A percentile compares a stretch with the other conserved stretches of the same genome.
Conservation (phyloP, 495 filamentous ascomycete genomes). For the Acidiella bohemica region DNA sequence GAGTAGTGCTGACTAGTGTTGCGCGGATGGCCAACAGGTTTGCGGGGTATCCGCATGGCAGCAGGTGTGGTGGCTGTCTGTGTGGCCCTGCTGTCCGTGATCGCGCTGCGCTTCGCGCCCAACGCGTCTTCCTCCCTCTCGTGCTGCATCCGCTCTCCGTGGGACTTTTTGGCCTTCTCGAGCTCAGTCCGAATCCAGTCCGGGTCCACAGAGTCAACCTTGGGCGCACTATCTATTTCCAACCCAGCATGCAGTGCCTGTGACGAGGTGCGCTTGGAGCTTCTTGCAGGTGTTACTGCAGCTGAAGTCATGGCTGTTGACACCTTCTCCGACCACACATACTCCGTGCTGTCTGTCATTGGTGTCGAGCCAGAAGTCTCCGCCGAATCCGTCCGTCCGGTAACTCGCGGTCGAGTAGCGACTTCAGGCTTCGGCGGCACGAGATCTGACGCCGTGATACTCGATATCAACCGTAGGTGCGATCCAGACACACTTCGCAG, state of each 20-base stretch:
- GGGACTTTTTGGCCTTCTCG: constrained; percentile 21
- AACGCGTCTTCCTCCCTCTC: too few species aligned
- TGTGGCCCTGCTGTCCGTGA: too few species aligned
- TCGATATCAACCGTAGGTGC: constrained; percentile 3
- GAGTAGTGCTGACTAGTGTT: too few species aligned
- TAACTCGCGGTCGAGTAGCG: constrained; percentile 13
- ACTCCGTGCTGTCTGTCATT: constrained; percentile 24
- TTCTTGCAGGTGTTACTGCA: constrained; percentile 22
- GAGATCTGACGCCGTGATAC: background rate
- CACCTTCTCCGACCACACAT: constrained; percentile 12
- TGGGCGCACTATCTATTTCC: constrained; percentile 12
- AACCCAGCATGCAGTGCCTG: constrained; percentile 12
- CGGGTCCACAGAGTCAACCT: constrained; percentile 16
- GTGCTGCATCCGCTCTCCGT: constrained; percentile 9
- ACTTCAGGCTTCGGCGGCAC: constrained; percentile 8
- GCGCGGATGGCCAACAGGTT: too few species aligned
- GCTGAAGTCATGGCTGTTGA: constrained; percentile 30
- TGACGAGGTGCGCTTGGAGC: constrained; percentile 27
- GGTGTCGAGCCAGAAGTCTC: constrained; percentile 23
- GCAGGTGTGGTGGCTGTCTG: constrained; percentile 3
- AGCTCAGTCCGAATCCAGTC: constrained; percentile 27
- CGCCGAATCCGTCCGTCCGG: constrained; percentile 19
- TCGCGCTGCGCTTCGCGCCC: too few species aligned
- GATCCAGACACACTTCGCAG: background rate
- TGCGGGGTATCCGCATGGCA: constrained; percentile 1